Evolutionary conservation across 1,284 basidiomycete species (phyloP).

Genomic region (Ustilago shanxiensis): DNA sequence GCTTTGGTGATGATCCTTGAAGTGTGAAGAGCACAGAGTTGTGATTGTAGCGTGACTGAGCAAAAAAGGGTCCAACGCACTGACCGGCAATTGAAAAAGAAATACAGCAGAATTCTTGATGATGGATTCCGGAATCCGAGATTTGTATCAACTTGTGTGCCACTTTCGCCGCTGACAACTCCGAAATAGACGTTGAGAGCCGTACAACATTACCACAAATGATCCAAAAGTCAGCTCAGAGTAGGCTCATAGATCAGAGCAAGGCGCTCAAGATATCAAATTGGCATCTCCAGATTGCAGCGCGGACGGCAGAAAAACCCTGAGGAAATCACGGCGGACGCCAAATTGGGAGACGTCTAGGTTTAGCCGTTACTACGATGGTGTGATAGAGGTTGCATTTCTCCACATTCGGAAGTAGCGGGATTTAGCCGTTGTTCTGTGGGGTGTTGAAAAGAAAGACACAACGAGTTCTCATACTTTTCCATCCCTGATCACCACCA

Average conservation of each 20-base stretch:
- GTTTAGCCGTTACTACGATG: constrained; percentile 9
- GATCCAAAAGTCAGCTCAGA: no score
- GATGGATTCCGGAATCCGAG: constrained; percentile 6
- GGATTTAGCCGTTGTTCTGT: constrained; percentile 15
- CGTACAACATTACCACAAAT: no score
- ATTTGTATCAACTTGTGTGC: no score
- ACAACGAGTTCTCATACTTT: neutral
- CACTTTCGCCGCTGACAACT: no score
- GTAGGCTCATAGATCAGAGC: no score
- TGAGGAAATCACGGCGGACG: constrained; percentile 21
- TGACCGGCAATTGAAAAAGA: neutral
- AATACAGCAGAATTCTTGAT: neutral
- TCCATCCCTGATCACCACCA: neutral
- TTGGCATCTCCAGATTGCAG: neutral
- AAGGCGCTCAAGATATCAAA: neutral
- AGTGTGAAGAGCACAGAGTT: neutral
- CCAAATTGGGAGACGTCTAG: neutral
- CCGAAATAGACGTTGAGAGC: no score
- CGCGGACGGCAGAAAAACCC: neutral
- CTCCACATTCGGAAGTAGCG: constrained; percentile 25
- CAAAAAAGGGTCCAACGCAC: constrained; percentile 12
- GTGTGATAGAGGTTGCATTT: neutral
- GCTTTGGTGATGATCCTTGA: neutral
- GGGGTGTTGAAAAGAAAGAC: neutral
- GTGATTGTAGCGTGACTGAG: neutral